Percentiles rank a stretch among this genome's conserved stretches.
phyloP scores from a whole-genome alignment of 169 alveolate species.

The Plasmodium blacklocki region DNA sequence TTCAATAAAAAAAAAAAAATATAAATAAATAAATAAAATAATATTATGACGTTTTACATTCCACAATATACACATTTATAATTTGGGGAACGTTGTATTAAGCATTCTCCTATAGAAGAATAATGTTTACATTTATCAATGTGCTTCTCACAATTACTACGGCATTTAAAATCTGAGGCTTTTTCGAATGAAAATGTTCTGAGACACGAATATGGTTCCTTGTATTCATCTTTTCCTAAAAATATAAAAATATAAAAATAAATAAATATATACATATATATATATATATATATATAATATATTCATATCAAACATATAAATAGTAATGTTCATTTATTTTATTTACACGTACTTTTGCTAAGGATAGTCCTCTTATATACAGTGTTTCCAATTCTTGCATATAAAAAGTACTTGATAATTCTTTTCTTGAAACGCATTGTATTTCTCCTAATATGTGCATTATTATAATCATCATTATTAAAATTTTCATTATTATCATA shows the following conservation, averaged over 20 bases:
- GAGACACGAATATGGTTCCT: constrained; percentile 46
- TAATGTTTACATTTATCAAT: constrained; percentile 22
- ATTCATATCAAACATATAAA: background rate
- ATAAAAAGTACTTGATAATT: background rate
- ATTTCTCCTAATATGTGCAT: background rate
- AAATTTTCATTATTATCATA: background rate
- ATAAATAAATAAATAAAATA: background rate
- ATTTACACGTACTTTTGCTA: constrained; percentile 12
- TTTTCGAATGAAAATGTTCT: constrained; percentile 44
- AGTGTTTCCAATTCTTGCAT: constrained; percentile 14
- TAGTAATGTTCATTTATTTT: background rate
- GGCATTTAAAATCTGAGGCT: constrained; percentile 15
- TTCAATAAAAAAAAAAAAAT: background rate
- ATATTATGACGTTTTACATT: constrained; percentile 15
- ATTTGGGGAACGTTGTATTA: constrained; percentile 7
- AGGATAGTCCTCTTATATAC: constrained; percentile 17
- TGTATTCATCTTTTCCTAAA: constrained; percentile 62
- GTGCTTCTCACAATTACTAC: constrained; percentile 30
- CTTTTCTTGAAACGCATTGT: background rate
- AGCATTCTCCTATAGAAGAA: constrained; percentile 37
- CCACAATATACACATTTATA: constrained; percentile 71
- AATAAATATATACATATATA: background rate
- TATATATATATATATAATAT: constrained; percentile 4
- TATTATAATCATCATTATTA: background rate
- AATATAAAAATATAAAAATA: background rate